Evolutionary conservation across 1,284 basidiomycete genomes (phyloP).

Genomic region (Coniophora puteana): DNA sequence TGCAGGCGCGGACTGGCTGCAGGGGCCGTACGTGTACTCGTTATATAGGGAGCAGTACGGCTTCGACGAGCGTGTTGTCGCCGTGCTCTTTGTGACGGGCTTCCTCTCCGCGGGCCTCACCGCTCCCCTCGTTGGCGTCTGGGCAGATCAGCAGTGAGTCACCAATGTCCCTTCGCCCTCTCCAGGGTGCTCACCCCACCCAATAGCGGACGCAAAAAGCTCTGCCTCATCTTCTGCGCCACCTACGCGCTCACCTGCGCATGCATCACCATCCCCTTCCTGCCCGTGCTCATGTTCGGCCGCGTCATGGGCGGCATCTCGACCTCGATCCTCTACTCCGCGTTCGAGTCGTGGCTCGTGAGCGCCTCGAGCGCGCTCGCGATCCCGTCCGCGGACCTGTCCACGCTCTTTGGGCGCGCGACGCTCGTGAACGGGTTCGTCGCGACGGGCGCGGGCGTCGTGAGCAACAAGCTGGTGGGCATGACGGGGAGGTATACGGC

Average conservation of each 20-base stretch:
- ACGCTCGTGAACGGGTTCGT: constrained; percentile 71
- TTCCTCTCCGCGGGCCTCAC: constrained; percentile 66
- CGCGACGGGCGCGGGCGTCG: constrained; percentile 60
- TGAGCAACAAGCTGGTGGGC: constrained; percentile 58
- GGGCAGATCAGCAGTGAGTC: constrained; percentile 73
- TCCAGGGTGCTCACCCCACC: not conserved
- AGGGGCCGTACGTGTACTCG: constrained; percentile 73
- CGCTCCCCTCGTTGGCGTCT: constrained; percentile 67
- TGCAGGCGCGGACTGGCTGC: constrained; percentile 74
- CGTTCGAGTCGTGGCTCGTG: constrained; percentile 74
- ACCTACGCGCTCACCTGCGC: constrained; percentile 57
- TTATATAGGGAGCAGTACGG: constrained; percentile 67
- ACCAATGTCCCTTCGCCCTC: not conserved
- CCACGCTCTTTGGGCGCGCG: constrained; percentile 67
- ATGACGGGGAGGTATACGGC: constrained; percentile 46
- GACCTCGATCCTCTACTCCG: constrained; percentile 71
- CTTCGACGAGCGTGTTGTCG: constrained; percentile 60
- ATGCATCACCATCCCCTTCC: constrained; percentile 49
- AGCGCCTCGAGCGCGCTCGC: constrained; percentile 49
- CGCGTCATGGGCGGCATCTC: constrained; percentile 66
- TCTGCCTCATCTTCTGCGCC: constrained; percentile 66
- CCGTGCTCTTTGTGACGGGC: constrained; percentile 67
- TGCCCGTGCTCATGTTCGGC: constrained; percentile 58
- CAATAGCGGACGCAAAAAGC: constrained; percentile 56
- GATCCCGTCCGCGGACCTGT: constrained; percentile 55